These are phyloP conservation scores for Emmonsiellopsis sp. DNA, from an alignment of 2,329 filamentous ascomycete species.

Conservation along the genomic window DNA sequence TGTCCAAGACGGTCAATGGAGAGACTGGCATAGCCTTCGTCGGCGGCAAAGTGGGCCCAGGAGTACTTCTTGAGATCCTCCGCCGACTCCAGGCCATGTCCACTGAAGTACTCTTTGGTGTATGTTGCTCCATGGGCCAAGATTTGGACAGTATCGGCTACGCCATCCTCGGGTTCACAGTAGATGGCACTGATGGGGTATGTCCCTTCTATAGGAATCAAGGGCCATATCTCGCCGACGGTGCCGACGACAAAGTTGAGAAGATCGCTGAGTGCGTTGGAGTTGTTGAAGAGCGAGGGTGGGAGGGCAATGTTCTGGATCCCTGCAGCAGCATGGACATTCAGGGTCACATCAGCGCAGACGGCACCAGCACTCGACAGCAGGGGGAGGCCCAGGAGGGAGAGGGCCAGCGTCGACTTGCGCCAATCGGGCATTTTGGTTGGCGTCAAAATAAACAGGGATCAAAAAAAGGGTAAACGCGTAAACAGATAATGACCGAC, in stretches of 20 bases:
- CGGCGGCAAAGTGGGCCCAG: conserved; percentile 11
- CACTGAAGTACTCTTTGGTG: conserved; percentile 6
- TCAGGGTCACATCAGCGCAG: background rate
- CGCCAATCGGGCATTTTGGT: no score
- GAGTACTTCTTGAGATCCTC: conserved; percentile 6
- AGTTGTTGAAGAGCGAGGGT: background rate
- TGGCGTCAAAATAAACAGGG: no score
- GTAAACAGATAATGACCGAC: no score
- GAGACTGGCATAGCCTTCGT: conserved; percentile 13
- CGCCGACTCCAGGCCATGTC: conserved; percentile 1
- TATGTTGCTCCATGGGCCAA: conserved; percentile 7
- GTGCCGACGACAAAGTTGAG: background rate
- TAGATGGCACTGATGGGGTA: conserved; percentile 3
- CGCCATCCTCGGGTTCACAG: conserved; percentile 3
- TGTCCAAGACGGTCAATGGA: conserved; percentile 14
- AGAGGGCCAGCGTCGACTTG: no score
- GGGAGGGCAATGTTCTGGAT: background rate
- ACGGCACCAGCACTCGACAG: background rate
- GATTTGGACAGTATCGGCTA: conserved; percentile 6
- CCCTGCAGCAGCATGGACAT: background rate
- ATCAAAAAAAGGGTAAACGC: no score
- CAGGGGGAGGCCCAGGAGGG: background rate
- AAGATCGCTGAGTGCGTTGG: background rate
- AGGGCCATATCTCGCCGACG: background rate
- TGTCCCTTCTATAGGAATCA: background rate